These are phyloP conservation scores for Fomes fomentarius DNA, from an alignment of 1,284 basidiomycete genomes.

Conservation along the genomic window DNA sequence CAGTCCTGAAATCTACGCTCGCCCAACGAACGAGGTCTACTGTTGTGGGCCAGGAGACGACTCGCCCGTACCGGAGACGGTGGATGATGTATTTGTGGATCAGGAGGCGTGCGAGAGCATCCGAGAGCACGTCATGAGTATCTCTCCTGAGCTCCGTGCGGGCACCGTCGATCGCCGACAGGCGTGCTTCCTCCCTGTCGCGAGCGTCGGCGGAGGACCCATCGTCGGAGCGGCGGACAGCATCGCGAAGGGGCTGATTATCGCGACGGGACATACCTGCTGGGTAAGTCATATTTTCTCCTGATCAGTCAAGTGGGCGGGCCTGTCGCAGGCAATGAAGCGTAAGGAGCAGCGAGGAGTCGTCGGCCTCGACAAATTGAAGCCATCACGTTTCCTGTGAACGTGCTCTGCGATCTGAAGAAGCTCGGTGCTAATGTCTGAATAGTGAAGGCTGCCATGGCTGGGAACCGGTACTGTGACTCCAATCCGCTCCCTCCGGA, in stretches of 20 bases:
- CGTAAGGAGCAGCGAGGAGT: too few relatives aligned
- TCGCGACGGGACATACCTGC: conserved; percentile 73
- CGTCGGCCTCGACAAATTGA: conserved; percentile 46
- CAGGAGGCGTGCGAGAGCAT: conserved; percentile 55
- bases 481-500: too few relatives aligned
- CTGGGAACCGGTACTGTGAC: too few relatives aligned
- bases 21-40: conserved; percentile 70
- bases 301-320: conserved; percentile 44
- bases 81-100: conserved; percentile 65
- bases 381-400: conserved; percentile 23
- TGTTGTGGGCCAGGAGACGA: conserved; percentile 72
- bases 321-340: too few relatives aligned
- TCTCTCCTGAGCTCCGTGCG: conserved; percentile 56
- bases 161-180: conserved; percentile 57
- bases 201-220: conserved; percentile 53
- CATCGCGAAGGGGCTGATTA: conserved; percentile 55
- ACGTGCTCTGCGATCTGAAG: too few relatives aligned
- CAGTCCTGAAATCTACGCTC: conserved; percentile 72
- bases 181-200: conserved; percentile 71
- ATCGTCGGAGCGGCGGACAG: conserved; percentile 58
- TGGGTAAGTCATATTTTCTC: conserved; percentile 29
- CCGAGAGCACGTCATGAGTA: conserved; percentile 54
- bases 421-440: too few relatives aligned
- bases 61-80: conserved; percentile 55
- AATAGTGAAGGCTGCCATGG: too few relatives aligned